Conservation (phyloP, 352 stramenopile genomes). For the Phytophthora fragariae region DNA sequence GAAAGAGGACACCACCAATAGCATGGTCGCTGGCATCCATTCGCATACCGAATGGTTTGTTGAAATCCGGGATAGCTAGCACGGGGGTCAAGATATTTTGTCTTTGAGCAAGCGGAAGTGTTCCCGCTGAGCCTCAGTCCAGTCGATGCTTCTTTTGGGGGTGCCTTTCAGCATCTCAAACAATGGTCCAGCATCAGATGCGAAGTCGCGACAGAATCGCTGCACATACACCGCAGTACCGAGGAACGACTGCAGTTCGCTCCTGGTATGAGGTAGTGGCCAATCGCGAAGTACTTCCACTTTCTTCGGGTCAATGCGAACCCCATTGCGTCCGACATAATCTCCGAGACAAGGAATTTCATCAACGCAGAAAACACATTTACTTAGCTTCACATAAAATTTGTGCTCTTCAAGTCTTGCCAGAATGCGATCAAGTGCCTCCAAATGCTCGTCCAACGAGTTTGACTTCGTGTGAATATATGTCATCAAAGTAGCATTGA, state of each 20-base stretch:
- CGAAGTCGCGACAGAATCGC: slow-evolving; percentile 19
- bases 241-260: slow-evolving; percentile 18
- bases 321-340: no score
- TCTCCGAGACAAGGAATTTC: no score
- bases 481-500: no score
- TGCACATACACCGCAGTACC: slow-evolving; percentile 20
- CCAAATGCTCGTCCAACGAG: no score
- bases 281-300: no score
- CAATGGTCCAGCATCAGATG: slow-evolving; percentile 12
- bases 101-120: slow-evolving; percentile 10
- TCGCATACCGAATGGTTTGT: not conserved
- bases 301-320: no score
- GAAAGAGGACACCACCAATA: slow-evolving; percentile 18
- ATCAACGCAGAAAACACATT: no score
- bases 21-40: slow-evolving; percentile 22
- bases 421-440: no score
- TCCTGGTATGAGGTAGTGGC: slow-evolving; percentile 19
- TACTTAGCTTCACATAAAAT: no score
- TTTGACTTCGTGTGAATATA: no score
- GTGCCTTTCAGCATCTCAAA: slow-evolving; percentile 19
- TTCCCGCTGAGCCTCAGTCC: not conserved
- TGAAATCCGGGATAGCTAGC: slow-evolving; percentile 10
- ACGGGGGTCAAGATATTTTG: slow-evolving; percentile 4
- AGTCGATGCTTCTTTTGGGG: not conserved
- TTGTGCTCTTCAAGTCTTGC: no score